phyloP scores from a whole-genome alignment of 352 stramenopile genomes.

The Phytophthora megakarya region DNA sequence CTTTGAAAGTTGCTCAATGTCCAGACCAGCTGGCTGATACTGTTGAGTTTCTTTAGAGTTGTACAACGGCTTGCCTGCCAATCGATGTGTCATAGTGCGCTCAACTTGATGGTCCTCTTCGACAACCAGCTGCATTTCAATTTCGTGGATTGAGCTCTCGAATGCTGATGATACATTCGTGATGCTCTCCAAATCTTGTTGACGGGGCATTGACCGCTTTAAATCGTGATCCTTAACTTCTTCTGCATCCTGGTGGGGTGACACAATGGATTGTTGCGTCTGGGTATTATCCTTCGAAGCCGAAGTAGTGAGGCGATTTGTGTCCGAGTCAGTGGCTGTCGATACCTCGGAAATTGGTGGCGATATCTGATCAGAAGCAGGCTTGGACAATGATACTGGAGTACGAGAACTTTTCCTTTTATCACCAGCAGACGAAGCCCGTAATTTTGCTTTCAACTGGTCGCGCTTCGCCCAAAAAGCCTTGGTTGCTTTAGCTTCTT shows the following conservation, averaged over 20 bases:
- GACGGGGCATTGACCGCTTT: slow-evolving; percentile 5
- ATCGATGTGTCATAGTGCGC: slow-evolving; percentile 2
- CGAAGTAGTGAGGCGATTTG: slow-evolving; percentile 1
- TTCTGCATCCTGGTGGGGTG: neutral
- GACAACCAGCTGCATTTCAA: slow-evolving; percentile 4
- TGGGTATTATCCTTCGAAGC: slow-evolving; percentile 5
- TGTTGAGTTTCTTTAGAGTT: slow-evolving; percentile 14
- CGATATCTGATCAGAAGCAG: slow-evolving; percentile 16
- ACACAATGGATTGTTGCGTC: neutral
- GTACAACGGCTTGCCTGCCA: slow-evolving; percentile 12
- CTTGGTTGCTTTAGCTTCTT: slow-evolving; percentile 74
- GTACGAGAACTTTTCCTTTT: slow-evolving; percentile 19
- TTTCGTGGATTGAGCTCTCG: slow-evolving; percentile 14
- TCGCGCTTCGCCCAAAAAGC: slow-evolving; percentile 69
- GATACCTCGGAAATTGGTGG: slow-evolving; percentile 17
- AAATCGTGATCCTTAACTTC: slow-evolving; percentile 17
- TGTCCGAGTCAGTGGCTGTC: slow-evolving; percentile 3
- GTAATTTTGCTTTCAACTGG: slow-evolving; percentile 46
- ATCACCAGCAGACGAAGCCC: slow-evolving; percentile 22
- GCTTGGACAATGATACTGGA: slow-evolving; percentile 8
- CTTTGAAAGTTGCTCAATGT: neutral
- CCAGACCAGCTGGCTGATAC: neutral
- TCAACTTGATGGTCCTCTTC: slow-evolving; percentile 24
- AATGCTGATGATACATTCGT: slow-evolving; percentile 15
- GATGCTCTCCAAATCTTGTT: slow-evolving; percentile 20